Percentiles rank a stretch among this genome's conserved stretches.
Conservation (phyloP, 345 rosid genomes). For the Stellera chamaejasme region DNA sequence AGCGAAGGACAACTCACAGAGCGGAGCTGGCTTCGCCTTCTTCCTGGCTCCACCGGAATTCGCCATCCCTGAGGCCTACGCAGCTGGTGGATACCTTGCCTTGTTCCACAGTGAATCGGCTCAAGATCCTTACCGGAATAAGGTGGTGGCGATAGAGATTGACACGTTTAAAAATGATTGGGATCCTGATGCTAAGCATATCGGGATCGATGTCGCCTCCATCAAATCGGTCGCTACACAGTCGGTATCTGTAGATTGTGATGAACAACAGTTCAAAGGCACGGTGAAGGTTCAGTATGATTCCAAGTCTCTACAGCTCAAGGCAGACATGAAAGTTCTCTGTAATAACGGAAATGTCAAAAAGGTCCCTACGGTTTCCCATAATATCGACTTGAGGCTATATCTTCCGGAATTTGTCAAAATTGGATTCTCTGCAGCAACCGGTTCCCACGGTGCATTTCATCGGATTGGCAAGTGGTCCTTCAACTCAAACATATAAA, state of each 20-base stretch:
- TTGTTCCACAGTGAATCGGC: not conserved
- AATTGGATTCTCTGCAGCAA: constrained; percentile 11
- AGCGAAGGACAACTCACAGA: not conserved
- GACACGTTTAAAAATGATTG: constrained; percentile 1
- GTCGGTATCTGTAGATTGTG: too few relatives aligned
- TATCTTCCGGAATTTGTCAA: constrained; percentile 6
- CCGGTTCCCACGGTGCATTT: not conserved
- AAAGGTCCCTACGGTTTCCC: not conserved
- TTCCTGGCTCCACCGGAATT: not conserved
- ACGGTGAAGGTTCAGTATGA: too few relatives aligned
- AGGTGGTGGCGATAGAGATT: constrained; percentile 1
- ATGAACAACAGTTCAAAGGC: too few relatives aligned
- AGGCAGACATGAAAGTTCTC: too few relatives aligned
- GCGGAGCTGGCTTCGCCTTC: not conserved
- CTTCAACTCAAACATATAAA: not conserved
- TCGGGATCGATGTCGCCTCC: not conserved
- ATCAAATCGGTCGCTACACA: not conserved
- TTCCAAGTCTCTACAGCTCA: too few relatives aligned
- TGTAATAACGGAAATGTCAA: too few relatives aligned
- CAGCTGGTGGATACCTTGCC: not conserved
- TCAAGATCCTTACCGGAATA: not conserved
- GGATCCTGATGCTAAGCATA: not conserved
- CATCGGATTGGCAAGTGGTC: not conserved
- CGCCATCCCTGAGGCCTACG: not conserved
- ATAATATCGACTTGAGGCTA: not conserved